Percentiles rank a stretch among this genome's conserved stretches.
phyloP scores from a whole-genome alignment of 371 early-diverging fungal species.

The Mucor plumbeus region DNA sequence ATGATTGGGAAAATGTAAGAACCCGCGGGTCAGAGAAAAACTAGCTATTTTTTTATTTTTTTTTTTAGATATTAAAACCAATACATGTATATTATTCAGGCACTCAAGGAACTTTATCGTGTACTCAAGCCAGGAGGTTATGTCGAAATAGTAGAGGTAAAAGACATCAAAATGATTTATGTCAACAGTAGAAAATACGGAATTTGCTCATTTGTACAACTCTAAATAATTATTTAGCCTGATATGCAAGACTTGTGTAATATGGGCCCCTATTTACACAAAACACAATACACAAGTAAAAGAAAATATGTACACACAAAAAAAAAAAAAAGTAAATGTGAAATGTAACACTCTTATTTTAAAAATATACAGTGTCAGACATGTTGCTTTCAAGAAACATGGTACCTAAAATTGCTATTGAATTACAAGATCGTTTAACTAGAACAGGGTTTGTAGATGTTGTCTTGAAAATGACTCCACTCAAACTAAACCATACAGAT shows the following conservation, averaged over 20 bases:
- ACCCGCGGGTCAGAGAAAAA: too few species aligned
- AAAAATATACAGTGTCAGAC: slow-evolving; percentile 1
- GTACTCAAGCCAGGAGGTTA: slow-evolving; percentile 58
- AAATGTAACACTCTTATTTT: not conserved
- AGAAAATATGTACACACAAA: not conserved
- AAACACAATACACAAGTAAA: slow-evolving; percentile 8
- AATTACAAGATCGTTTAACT: slow-evolving; percentile 18
- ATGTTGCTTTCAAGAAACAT: slow-evolving; percentile 12
- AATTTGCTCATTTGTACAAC: too few species aligned
- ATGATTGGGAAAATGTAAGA: slow-evolving; percentile 22
- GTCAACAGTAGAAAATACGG: too few species aligned
- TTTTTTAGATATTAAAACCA: not conserved
- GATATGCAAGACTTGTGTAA: slow-evolving; percentile 6
- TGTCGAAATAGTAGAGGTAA: slow-evolving; percentile 54
- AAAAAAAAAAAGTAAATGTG: not conserved
- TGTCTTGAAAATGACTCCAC: not conserved
- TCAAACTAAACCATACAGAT: slow-evolving; percentile 24
- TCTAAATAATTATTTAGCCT: not conserved
- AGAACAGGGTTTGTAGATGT: slow-evolving; percentile 16
- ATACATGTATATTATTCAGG: not conserved
- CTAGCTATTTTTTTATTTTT: too few species aligned
- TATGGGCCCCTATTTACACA: slow-evolving; percentile 9
- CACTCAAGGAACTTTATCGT: slow-evolving; percentile 11
- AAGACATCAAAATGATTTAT: not conserved
- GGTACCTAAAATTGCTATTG: slow-evolving; percentile 14